These are phyloP conservation scores for Salvia splendens DNA, from an alignment of 257 asterid species.

Conservation along the genomic window DNA sequence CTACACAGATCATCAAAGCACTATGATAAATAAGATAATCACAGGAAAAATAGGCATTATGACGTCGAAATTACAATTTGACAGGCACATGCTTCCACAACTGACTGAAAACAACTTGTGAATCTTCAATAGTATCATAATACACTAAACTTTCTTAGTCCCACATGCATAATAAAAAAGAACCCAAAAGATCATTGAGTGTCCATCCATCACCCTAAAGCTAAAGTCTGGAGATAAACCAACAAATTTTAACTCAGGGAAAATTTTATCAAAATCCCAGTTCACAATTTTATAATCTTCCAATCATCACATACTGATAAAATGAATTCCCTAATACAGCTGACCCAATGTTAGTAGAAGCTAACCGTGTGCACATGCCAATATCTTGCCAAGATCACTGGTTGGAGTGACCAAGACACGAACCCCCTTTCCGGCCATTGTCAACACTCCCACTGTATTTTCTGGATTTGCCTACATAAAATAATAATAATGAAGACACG, in stretches of 20 bases:
- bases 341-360: slow-evolving; percentile 25
- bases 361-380: slow-evolving; percentile 98
- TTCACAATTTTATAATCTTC: background rate
- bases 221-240: slow-evolving; percentile 1
- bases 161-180: background rate
- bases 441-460: slow-evolving; percentile 90
- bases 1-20: slow-evolving; percentile 39
- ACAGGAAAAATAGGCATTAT: background rate
- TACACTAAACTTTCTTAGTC: background rate
- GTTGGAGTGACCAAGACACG: slow-evolving; percentile 96
- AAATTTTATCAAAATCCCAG: background rate
- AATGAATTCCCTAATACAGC: background rate
- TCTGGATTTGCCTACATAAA: slow-evolving; percentile 82
- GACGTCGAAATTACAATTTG: background rate
- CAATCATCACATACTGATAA: background rate
- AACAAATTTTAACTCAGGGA: background rate
- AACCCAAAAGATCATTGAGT: slow-evolving; percentile 1
- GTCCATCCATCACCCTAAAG: slow-evolving; percentile 3
- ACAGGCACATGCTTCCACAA: background rate
- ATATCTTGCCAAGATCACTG: slow-evolving; percentile 97
- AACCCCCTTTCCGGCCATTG: slow-evolving; percentile 98
- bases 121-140: background rate
- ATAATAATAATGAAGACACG: background rate
- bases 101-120: background rate
- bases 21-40: background rate